Base-by-base conservation (phyloP, 208 protist species). In the Wallacemonas collosoma region DNA sequence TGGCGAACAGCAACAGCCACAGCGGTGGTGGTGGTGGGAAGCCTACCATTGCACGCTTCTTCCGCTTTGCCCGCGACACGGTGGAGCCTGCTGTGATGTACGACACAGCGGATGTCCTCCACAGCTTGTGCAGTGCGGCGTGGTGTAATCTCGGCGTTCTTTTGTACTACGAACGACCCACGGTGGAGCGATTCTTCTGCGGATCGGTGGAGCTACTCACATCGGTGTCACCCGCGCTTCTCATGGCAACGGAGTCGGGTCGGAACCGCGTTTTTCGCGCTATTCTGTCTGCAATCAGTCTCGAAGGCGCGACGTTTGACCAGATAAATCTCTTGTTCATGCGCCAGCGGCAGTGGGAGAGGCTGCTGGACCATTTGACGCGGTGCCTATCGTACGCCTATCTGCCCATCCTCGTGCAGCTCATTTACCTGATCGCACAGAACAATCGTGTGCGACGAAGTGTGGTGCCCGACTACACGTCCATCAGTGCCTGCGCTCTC, bases 81-180 rank as follows among this genome's bases (percentile, higher is more conserved):
- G 86, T 87, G 0, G 79, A 82, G 39, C 79, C 81, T 17, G 50
- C 56, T 1, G 75, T 90, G 14, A 75, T 96, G 62, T 96, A 94
- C 75, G 78, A 91, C 77, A 66, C 90, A 57, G 77, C 86, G 1
- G 80, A 88, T 54, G 79, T 93, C 55, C 77, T 94, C 36, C 73
- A 83, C 69, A 82, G 76, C 36, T 65, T 94, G 53, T 91, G 90
- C 82, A 72, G 56, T 40, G 80, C 75, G 39, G 40, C 82, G 71
- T 96, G 92, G 89, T 87, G 86, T 70, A 93, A 94, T 61, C 64
- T 94, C 6, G 92, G 92, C 26, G 83, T 96, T 48, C 63, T 93
- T 7, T 67, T 93, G 44, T 80, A 85, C 60, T 96, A 95, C 72
- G 84, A 94, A 56, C 80, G 85, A 1, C 72, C 72, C 70, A 72